Base-by-base conservation (phyloP, 257 asterid genomes). In the Handroanthus guayacan region DNA sequence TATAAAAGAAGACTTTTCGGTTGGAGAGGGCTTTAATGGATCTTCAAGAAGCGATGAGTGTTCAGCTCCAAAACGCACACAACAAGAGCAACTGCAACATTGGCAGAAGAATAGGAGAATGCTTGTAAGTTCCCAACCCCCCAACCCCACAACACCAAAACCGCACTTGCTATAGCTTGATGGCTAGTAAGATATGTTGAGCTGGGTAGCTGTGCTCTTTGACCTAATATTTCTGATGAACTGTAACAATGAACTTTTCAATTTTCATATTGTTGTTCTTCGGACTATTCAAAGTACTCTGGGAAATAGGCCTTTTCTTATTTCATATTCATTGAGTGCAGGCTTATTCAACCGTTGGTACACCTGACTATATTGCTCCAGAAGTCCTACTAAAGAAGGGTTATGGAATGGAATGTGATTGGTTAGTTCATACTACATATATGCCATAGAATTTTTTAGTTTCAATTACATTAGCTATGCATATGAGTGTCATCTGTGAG, bases 341-440 rank as follows among this genome's bases (percentile, higher is more conserved):
- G 99, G 99, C 99, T 66, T 95, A 89, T 80, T 92, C 99, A 45
- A 95, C 99, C 6, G 99, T 95, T 50, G 99, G 99, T 66, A 95
- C 98, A 66, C 99, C 98, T 0, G 99, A 95, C 79, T 94, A 92
- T 82, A 94, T 94, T 82, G 98, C 97, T 79, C 97, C 98, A 31
- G 98, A 94, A 81, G 99, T 94, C 81, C 81, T 92, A 82, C 85
- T 92, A 75, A 94, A 94, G 92, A 94, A 94, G 89, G 99, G 99
- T 83, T 94, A 94, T 62, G 99, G 91, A 79, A 84, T 95, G 98
- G 99, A 95, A 86, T 95, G 99, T 80, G 99, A 95, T 81, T 95
- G 99, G 98, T 95, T 80, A 89, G 98, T 82, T 75, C 47, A 48
- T 74, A 48, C 75, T 57, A 48, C 71, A 25, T 25, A 25, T 25